Evolutionary conservation across 169 alveolate species (phyloP).

Genomic region (Eimeria praecox): DNA sequence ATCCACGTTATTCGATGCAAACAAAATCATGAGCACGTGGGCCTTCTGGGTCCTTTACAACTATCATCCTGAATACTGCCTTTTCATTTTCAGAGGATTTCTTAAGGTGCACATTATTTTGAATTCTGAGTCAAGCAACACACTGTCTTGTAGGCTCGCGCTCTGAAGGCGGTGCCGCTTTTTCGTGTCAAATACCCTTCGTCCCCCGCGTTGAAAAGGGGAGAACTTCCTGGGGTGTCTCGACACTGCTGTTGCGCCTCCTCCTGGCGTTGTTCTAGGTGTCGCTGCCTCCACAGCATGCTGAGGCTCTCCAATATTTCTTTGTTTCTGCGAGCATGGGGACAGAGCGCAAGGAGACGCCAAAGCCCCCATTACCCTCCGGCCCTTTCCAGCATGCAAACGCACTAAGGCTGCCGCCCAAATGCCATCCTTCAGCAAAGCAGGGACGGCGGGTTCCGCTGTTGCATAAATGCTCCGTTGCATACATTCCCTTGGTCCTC

Average conservation of each 20-base stretch:
- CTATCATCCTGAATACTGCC: background rate
- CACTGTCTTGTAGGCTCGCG: constrained; percentile 69
- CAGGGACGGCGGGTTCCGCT: background rate
- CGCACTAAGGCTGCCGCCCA: background rate
- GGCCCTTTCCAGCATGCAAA: background rate
- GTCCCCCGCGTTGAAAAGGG: constrained; percentile 27
- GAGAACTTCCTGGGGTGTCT: constrained; percentile 6
- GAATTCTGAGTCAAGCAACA: background rate
- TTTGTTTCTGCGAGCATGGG: background rate
- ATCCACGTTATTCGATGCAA: background rate
- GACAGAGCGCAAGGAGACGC: background rate
- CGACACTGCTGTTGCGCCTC: constrained; percentile 27
- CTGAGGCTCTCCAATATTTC: constrained; percentile 63
- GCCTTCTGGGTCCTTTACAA: background rate
- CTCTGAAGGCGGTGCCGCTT: constrained; percentile 58
- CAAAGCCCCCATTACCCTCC: background rate
- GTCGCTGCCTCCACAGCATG: constrained; percentile 71
- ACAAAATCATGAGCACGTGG: background rate
- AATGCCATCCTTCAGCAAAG: background rate
- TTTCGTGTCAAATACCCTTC: background rate
- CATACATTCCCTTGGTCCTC: background rate
- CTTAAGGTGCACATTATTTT: background rate
- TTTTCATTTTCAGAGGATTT: background rate
- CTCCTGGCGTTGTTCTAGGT: constrained; percentile 60
- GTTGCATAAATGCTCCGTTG: background rate